Base-by-base conservation (phyloP, 1,284 basidiomycete species). In the Gomphus bonarii region DNA sequence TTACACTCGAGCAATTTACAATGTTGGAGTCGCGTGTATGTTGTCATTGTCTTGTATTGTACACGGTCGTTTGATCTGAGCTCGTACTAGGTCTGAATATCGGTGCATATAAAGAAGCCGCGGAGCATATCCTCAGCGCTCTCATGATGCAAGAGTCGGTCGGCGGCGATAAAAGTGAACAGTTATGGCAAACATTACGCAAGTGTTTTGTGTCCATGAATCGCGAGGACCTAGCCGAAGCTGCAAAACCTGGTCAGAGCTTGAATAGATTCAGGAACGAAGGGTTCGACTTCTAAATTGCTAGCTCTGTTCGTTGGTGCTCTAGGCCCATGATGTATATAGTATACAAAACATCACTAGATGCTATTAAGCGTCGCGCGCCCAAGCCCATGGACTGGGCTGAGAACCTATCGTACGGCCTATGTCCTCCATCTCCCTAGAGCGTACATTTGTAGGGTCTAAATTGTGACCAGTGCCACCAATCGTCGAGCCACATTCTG, bases 1-100 rank as follows among this genome's bases (percentile, higher is more conserved):
- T 2, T 99, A 97, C 68, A 98, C 97, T 0, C 82, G 97, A 11
- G 97, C 95, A 6, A 94, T 98, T 38, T 98, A 97, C 69, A 99
- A 99, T 67, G 88, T 99, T 36, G 94, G 93, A 38, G 95, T 98
- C 25, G 93, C 94, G 20, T 98, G 95, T 91, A 65, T 47, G 36
- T n/a, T 40, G 28, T 38, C 58, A 54, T 50, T 48, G 53, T 8
- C 49, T 50, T 31, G 22, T 44, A 0, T n/a, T n/a, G n/a, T n/a
- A n/a, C 25, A 40, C 12, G 14, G 47, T 36, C 40, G 25, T 55
- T 10, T 3, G 53, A 38, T 12, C 31, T 56, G 47, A 9, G 1
- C 28, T 63, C 57, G 59, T 59, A 51, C 51, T 61, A 90, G 92
- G 92, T 68, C 71, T 99, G 61, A 99, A 99, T 68, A 94, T 99